Base-by-base conservation (phyloP, 2,329 filamentous ascomycete genomes). In the Lecanosticta acicola region DNA sequence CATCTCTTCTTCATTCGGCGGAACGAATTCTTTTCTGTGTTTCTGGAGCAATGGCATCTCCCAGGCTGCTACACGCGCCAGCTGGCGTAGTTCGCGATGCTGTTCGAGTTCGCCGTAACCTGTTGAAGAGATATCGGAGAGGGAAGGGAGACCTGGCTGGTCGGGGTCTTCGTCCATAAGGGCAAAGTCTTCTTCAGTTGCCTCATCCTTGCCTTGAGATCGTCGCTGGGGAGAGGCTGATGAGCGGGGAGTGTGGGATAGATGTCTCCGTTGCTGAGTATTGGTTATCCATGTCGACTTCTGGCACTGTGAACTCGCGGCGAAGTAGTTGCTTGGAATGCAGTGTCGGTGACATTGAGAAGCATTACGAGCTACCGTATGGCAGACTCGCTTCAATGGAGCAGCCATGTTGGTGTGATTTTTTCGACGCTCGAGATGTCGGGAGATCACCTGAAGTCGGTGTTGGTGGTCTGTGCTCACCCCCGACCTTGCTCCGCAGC, bases 31-130 rank as follows among this genome's bases (percentile, higher is more conserved):
- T 29, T 68, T 87, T 87, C 45, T 87, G 84, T 52, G 93, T 78
- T 87, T 95, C 62, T 40, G 44, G 49, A 98, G 74, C 52, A 95
- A 71, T 8, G 93, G 93, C 84, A 98, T 87, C 68, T 98, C 93
- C 90, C 93, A 98, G 18, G 89, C 88, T 38, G 86, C 82, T 57
- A 95, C 75, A 42, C 93, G 79, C 39, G 86, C 83, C 66, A 95
- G 96, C 61, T 95, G 82, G 72, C 93, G 79, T 64, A 91, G 77
- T 68, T 97, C 90, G 53, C 91, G 78, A 60, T 94, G 83, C 66
- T 93, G 79, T 59, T 96, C 87, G 57, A 98, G 71, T 71, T 97
- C 89, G 43, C 77, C 82, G 68, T 98, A 90, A 1, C 82, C 93
- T 66, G 88, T 76, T 41, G 80, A 80, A 48, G 85, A 85, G 49